A percentile compares a stretch with the other conserved stretches of the same genome.
phyloP scores from a whole-genome alignment of 2,329 filamentous ascomycete species.

The Colletotrichum destructivum region DNA sequence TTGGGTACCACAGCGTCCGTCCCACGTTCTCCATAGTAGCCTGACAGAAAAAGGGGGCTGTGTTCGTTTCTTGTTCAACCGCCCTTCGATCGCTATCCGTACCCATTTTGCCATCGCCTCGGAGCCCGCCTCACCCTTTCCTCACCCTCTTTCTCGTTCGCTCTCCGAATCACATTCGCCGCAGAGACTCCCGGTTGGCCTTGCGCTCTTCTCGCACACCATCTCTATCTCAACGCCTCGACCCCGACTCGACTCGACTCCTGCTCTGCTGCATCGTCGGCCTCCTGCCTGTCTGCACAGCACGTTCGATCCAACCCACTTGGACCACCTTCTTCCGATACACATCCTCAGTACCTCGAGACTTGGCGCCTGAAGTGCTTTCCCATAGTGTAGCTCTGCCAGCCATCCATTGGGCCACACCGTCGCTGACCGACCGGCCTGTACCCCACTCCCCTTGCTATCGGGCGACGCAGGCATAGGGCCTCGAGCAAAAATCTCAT shows the following conservation, averaged over 20 bases:
- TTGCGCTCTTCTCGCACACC: constrained; percentile 35
- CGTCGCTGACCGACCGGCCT: constrained; percentile 31
- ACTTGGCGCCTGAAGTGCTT: constrained; percentile 39
- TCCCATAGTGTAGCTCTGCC: background rate
- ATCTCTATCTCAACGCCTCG: constrained; percentile 14
- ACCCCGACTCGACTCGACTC: background rate
- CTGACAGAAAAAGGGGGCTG: constrained; percentile 42
- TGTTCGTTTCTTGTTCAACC: constrained; percentile 39
- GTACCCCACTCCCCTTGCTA: constrained; percentile 31
- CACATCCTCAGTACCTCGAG: constrained; percentile 36
- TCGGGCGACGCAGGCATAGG: constrained; percentile 38
- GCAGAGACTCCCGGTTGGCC: constrained; percentile 34
- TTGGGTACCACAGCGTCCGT: constrained; percentile 23
- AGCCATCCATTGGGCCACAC: constrained; percentile 29
- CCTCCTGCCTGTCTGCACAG: constrained; percentile 9
- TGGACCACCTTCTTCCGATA: constrained; percentile 33
- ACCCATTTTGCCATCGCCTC: constrained; percentile 23
- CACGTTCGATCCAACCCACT: constrained; percentile 21
- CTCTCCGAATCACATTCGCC: background rate
- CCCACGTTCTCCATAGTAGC: constrained; percentile 37
- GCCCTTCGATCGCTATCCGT: background rate
- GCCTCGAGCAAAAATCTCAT: constrained; percentile 23
- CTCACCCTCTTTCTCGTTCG: background rate
- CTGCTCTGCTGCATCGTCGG: constrained; percentile 4
- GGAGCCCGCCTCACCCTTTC: constrained; percentile 15